These are phyloP conservation scores for Calonectria pteridis DNA, from an alignment of 2,329 filamentous ascomycete genomes.

Conservation along the genomic window DNA sequence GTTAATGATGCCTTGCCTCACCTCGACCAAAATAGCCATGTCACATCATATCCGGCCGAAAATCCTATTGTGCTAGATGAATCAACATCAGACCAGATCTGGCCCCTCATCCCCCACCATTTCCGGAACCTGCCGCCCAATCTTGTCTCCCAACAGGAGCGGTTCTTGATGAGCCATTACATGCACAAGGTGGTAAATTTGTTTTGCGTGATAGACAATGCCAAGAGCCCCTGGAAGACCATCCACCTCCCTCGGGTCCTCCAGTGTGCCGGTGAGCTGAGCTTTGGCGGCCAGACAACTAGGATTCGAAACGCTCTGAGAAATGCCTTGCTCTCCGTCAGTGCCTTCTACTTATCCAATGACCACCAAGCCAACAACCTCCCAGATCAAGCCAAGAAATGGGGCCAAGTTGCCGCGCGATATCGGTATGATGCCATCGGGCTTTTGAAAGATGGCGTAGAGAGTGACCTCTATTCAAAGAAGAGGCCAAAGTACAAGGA, in stretches of 20 bases:
- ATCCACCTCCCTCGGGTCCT: conserved; percentile 42
- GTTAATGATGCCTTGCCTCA: neutral
- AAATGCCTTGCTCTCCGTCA: conserved; percentile 42
- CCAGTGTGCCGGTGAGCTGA: conserved; percentile 40
- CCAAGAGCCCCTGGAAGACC: conserved; percentile 44
- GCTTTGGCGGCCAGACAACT: conserved; percentile 35
- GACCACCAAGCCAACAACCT: conserved; percentile 19
- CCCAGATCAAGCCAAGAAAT: conserved; percentile 30
- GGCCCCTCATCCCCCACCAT: neutral
- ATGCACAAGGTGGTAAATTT: conserved; percentile 40
- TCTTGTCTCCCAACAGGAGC: conserved; percentile 28
- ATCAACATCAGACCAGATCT: neutral
- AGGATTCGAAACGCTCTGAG: conserved; percentile 38
- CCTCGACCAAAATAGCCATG: neutral
- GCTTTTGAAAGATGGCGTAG: conserved; percentile 38
- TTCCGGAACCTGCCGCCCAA: conserved; percentile 8
- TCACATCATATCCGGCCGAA: neutral
- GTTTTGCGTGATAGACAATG: conserved; percentile 44
- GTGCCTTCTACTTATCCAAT: conserved; percentile 44
- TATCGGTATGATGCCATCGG: conserved; percentile 34
- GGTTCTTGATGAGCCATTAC: conserved; percentile 42
- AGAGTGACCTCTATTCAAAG: conserved; percentile 25
- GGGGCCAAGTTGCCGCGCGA: conserved; percentile 31
- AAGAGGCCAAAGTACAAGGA: conserved; percentile 44
- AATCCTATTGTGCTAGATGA: neutral